These are phyloP conservation scores for Sporothrix mexicana DNA, from an alignment of 2,329 filamentous ascomycete species.

Conservation along the genomic window DNA sequence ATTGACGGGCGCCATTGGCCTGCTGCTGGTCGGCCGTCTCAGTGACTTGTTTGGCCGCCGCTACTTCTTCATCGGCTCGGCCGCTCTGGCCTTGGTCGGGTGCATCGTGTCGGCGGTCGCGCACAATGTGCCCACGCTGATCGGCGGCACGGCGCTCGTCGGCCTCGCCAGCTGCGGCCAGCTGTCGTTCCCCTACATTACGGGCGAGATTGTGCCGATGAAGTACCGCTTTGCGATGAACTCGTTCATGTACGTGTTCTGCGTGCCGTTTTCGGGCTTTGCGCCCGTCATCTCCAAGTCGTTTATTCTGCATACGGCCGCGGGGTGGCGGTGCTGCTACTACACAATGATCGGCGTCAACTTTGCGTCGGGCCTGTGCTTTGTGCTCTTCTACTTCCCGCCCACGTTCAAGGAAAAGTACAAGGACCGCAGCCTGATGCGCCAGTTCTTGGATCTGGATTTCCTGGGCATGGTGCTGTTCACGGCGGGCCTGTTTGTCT, in stretches of 20 bases:
- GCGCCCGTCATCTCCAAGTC: constrained; percentile 42
- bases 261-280: constrained; percentile 42
- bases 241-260: constrained; percentile 44
- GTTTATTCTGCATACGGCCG: constrained; percentile 40
- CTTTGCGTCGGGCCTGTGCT: constrained; percentile 41
- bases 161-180: constrained; percentile 48
- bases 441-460: constrained; percentile 43
- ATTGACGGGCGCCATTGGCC: constrained; percentile 37
- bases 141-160: constrained; percentile 47
- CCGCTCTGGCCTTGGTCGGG: constrained; percentile 46
- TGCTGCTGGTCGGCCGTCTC: constrained; percentile 17
- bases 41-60: constrained; percentile 42
- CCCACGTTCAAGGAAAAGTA: constrained; percentile 45
- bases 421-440: constrained; percentile 39
- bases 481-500: constrained; percentile 42
- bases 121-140: constrained; percentile 46
- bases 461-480: constrained; percentile 44
- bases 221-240: constrained; percentile 45
- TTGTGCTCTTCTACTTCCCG: constrained; percentile 46
- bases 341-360: constrained; percentile 44
- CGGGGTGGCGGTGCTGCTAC: constrained; percentile 43
- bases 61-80: constrained; percentile 42
- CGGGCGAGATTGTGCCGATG: constrained; percentile 50
- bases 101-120: constrained; percentile 48
- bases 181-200: constrained; percentile 47